Conservation (phyloP, 2,329 filamentous ascomycete genomes). For the Teratosphaeria nubilosa region DNA sequence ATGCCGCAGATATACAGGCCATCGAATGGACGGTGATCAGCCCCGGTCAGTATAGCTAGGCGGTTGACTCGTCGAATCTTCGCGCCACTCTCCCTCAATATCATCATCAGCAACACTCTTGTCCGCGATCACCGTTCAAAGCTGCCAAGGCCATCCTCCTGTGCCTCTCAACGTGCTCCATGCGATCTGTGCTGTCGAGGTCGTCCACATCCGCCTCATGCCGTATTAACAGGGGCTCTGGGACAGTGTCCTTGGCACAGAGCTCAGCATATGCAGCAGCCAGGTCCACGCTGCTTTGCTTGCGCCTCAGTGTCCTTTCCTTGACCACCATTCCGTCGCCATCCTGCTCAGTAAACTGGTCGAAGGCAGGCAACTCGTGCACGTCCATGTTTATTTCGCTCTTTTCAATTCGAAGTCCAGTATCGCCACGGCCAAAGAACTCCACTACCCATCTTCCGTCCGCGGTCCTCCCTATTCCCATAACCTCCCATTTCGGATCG, state of each 20-base stretch:
- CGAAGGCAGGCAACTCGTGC: background rate
- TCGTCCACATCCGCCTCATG: background rate
- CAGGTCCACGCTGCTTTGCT: background rate
- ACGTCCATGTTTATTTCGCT: background rate
- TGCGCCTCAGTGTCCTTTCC: background rate
- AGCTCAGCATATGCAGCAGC: background rate
- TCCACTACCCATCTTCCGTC: slow-evolving; percentile 11
- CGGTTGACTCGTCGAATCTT: background rate
- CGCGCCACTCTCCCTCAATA: background rate
- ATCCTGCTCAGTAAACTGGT: background rate
- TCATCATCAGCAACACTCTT: background rate
- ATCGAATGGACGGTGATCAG: background rate
- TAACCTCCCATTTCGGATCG: slow-evolving; percentile 3
- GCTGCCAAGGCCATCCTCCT: background rate
- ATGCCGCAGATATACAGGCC: too few species aligned
- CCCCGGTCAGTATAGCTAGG: background rate
- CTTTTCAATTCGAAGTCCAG: background rate
- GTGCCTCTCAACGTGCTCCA: background rate
- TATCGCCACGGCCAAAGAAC: background rate
- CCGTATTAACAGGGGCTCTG: background rate
- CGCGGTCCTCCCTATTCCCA: slow-evolving; percentile 7
- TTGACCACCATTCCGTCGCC: background rate
- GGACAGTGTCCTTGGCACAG: background rate
- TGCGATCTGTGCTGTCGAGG: background rate
- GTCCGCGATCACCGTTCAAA: background rate